Evolutionary conservation across 345 rosid species (phyloP).

Genomic region (Nephelium lappaceum): DNA sequence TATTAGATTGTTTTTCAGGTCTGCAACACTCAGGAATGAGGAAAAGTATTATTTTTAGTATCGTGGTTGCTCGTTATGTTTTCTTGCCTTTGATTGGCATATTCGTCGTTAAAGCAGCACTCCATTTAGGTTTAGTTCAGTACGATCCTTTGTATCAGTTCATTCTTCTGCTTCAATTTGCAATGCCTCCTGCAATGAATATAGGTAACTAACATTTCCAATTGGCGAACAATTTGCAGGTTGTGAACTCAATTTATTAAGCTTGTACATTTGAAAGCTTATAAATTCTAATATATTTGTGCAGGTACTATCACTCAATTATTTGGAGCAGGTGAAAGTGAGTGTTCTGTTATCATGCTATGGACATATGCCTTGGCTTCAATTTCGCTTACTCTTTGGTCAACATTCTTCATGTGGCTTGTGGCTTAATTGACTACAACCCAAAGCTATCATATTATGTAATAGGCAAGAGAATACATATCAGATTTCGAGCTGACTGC

Average conservation of each 20-base stretch:
- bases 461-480: not conserved
- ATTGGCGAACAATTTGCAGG: not conserved
- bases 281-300: not conserved
- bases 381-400: conserved; percentile 65
- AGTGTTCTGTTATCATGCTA: conserved; percentile 70
- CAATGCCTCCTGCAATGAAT: conserved; percentile 71
- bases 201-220: conserved; percentile 29
- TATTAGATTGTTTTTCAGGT: conserved; percentile 34
- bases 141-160: conserved; percentile 65
- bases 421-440: conserved; percentile 31
- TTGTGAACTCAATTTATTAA: not conserved
- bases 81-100: conserved; percentile 63
- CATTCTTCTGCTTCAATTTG: conserved; percentile 66
- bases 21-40: conserved; percentile 48
- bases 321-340: conserved; percentile 63
- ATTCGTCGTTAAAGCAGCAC: conserved; percentile 45
- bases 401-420: conserved; percentile 71
- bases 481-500: not conserved
- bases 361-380: conserved; percentile 71
- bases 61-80: conserved; percentile 51
- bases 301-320: conserved; percentile 70
- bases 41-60: conserved; percentile 44
- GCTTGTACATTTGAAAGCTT: not conserved
- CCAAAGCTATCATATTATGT: not conserved
- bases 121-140: conserved; percentile 48